Evolutionary conservation across 2,329 filamentous ascomycete species (phyloP), one percentile per base, ranked within the genome.

Genomic region (Thyridium curvatum): DNA sequence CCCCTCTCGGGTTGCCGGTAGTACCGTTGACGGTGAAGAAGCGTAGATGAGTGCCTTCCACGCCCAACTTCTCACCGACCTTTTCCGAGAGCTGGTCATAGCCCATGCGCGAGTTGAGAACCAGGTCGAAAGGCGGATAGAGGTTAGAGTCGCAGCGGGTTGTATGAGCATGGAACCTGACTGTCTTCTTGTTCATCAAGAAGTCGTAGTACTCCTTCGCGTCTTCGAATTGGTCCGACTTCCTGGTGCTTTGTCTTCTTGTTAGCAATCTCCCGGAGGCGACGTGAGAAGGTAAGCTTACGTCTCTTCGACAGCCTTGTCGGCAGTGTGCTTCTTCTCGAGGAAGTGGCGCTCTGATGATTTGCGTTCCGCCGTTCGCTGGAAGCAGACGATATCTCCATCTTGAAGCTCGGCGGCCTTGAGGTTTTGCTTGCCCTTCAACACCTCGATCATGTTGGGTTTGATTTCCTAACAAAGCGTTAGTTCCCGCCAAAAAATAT

Each of bases 371-470:
- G 57, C 64, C 18, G 74, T 67, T 43, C 78, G 77, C 59, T 98
- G 93, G 65, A 97, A 96, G 56, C 90, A 95, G 41, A 98, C 80
- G 49, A 98, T 94, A 55, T 98, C 93, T 35, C 93, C 93, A 52
- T 98, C 91, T 58, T 97, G 91, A 17, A 98, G 84, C 59, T 98
- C 94, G 2, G 93, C 93, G 43, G 86, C 82, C 48, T 89, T 86
- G 43, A 98, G 73, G 0, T 89, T 88, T 55, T 88, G 81, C 65
- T 95, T 97, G 0, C 83, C 77, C 64, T 96, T 97, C 69, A 98
- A 84, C 7, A 78, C 74, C 56, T 98, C 94, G 49, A 98, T 95
- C 90, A 97, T 97, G 43, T 81, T 86, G 37, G 90, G 89, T 64
- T 97, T 98, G 64, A 98, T 97, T 68, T 98, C 93, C 73, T 78